Conservation (phyloP, 2,329 filamentous ascomycete genomes). For the Neopestalotiopsis sp. region DNA sequence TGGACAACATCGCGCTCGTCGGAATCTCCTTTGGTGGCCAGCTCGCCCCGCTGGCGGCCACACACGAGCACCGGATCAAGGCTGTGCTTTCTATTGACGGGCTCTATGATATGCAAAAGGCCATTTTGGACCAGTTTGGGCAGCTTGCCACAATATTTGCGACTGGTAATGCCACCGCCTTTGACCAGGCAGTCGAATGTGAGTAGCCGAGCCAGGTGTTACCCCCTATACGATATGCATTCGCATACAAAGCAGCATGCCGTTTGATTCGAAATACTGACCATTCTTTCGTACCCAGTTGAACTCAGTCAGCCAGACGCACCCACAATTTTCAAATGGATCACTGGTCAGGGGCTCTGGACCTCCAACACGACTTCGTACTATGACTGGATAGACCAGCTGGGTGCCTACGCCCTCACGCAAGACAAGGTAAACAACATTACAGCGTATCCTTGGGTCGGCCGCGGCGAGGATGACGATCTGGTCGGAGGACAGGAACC, state of each 20-base stretch:
- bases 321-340: constrained; percentile 2
- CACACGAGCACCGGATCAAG: constrained; percentile 14
- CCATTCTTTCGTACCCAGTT: not conserved
- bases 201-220: not conserved
- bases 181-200: constrained; percentile 6
- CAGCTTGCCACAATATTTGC: constrained; percentile 21
- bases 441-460: constrained; percentile 6
- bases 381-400: constrained; percentile 10
- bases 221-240: not conserved
- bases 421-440: constrained; percentile 14
- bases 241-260: not conserved
- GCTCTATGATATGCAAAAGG: constrained; percentile 21
- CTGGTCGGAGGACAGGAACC: constrained; percentile 5
- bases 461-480: constrained; percentile 15
- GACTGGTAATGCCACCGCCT: not conserved
- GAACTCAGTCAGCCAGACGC: not conserved
- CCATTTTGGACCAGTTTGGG: constrained; percentile 19
- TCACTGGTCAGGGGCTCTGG: constrained; percentile 16
- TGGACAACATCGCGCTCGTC: constrained; percentile 13
- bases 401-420: not conserved
- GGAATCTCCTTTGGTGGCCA: constrained; percentile 16
- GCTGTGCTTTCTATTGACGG: constrained; percentile 16
- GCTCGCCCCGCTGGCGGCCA: constrained; percentile 12
- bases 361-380: constrained; percentile 5
- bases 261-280: not conserved